Percentiles rank a stretch among this genome's conserved stretches.
These are phyloP conservation scores for Russula griseocarnosa DNA, from an alignment of 768 basidiomycete species.

Conservation along the genomic window DNA sequence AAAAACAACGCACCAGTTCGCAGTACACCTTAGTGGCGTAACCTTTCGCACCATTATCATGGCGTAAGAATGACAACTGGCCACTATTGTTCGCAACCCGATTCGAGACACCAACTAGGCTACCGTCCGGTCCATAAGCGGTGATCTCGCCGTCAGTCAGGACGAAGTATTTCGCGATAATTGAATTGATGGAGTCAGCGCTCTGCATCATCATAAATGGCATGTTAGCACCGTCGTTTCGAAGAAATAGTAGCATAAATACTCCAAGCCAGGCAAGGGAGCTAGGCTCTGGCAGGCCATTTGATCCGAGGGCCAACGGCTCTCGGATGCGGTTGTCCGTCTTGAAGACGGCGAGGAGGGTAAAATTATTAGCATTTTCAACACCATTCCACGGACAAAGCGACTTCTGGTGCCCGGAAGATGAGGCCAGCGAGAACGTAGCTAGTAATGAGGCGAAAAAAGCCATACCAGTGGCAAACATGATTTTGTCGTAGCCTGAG, in stretches of 20 bases:
- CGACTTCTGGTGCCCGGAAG: neutral
- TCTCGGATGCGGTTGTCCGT: neutral
- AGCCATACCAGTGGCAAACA: neutral
- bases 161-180: neutral
- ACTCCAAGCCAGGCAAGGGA: slow-evolving; percentile 3
- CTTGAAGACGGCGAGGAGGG: slow-evolving; percentile 6
- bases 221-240: neutral
- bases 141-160: slow-evolving; percentile 11
- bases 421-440: neutral
- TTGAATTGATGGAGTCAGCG: neutral
- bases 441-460: neutral
- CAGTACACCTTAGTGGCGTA: slow-evolving; percentile 8
- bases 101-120: neutral
- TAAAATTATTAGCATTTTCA: slow-evolving; percentile 6
- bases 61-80: neutral
- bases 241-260: neutral
- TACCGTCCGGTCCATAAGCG: neutral
- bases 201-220: neutral
- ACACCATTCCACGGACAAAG: slow-evolving; percentile 8
- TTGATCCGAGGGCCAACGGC: neutral
- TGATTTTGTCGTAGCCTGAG: neutral
- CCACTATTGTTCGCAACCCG: neutral
- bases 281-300: neutral
- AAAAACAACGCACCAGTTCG: slow-evolving; percentile 2
- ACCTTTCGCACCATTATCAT: neutral